Percentiles rank a stretch among this genome's conserved stretches.
These are phyloP conservation scores for Jatropha multifida DNA, from an alignment of 441 rosid genomes.

Conservation along the genomic window DNA sequence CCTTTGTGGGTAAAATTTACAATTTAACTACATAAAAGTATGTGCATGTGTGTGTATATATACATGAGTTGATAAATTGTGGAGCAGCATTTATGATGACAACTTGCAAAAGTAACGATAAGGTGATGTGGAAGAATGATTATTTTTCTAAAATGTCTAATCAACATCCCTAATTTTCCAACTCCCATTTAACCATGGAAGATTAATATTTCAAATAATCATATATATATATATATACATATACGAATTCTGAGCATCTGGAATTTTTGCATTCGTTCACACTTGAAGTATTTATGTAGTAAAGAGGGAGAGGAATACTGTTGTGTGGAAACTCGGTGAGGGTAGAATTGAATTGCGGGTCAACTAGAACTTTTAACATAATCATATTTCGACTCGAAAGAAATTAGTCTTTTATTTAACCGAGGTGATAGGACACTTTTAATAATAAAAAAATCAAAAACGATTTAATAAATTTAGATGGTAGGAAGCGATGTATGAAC, in stretches of 20 bases:
- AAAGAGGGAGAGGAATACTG: no score
- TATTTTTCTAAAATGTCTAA: constrained; percentile 19
- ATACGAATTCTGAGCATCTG: background rate
- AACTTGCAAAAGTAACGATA: constrained; percentile 26
- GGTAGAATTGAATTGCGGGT: no score
- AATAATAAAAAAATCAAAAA: background rate
- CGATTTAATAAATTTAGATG: background rate
- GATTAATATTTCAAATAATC: background rate
- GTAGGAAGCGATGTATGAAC: background rate
- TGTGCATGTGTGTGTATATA: no score
- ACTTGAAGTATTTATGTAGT: background rate
- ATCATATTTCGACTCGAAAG: no score
- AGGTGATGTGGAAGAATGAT: constrained; percentile 19
- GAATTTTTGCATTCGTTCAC: constrained; percentile 15
- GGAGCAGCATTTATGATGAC: constrained; percentile 26
- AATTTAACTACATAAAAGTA: no score
- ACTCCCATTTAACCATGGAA: background rate
- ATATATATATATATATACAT: background rate
- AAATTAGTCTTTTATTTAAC: no score
- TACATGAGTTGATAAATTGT: background rate
- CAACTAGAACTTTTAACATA: no score
- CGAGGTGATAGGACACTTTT: no score
- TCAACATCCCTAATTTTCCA: background rate
- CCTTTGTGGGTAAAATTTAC: no score
- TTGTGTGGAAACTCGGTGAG: no score